Conservation (phyloP, 768 basidiomycete genomes). For the Leucocoprinus birnbaumii region DNA sequence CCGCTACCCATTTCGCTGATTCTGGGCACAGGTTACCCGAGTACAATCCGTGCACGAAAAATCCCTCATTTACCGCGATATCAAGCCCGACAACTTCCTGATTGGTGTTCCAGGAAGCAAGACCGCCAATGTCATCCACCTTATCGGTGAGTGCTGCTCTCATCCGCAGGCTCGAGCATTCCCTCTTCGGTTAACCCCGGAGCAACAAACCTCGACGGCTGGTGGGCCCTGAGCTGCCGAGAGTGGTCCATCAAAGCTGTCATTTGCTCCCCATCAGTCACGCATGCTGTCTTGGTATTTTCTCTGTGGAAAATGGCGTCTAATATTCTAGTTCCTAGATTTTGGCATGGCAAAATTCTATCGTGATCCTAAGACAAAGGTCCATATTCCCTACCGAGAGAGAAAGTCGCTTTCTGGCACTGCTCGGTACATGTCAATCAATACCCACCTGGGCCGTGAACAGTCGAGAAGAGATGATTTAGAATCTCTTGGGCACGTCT, state of each 20-base stretch:
- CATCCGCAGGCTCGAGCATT: slow-evolving; percentile 1
- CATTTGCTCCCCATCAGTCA: slow-evolving; percentile 9
- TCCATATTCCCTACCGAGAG: slow-evolving; percentile 99
- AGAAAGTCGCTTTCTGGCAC: slow-evolving; percentile 96
- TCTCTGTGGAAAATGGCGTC: slow-evolving; percentile 7
- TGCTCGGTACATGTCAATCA: slow-evolving; percentile 99
- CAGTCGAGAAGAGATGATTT: slow-evolving; percentile 93
- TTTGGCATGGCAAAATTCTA: slow-evolving; percentile 99
- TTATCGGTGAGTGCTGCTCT: slow-evolving; percentile 65
- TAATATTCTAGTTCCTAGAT: slow-evolving; percentile 43
- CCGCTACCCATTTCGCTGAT: background rate
- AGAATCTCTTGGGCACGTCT: slow-evolving; percentile 96
- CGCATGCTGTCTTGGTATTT: background rate
- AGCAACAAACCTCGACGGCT: background rate
- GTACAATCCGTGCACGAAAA: slow-evolving; percentile 98
- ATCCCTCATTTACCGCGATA: slow-evolving; percentile 97
- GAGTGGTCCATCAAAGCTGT: slow-evolving; percentile 9
- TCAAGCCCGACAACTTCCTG: slow-evolving; percentile 99
- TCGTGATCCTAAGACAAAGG: slow-evolving; percentile 95
- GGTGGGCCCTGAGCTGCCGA: slow-evolving; percentile 2
- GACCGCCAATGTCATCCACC: slow-evolving; percentile 82
- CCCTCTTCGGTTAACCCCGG: slow-evolving; percentile 7
- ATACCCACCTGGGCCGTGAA: slow-evolving; percentile 96
- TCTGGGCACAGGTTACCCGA: slow-evolving; percentile 71
- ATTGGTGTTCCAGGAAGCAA: slow-evolving; percentile 93